Evolutionary conservation across 306 rosid species (phyloP).

Genomic region (Cyamopsis tetragonoloba): DNA sequence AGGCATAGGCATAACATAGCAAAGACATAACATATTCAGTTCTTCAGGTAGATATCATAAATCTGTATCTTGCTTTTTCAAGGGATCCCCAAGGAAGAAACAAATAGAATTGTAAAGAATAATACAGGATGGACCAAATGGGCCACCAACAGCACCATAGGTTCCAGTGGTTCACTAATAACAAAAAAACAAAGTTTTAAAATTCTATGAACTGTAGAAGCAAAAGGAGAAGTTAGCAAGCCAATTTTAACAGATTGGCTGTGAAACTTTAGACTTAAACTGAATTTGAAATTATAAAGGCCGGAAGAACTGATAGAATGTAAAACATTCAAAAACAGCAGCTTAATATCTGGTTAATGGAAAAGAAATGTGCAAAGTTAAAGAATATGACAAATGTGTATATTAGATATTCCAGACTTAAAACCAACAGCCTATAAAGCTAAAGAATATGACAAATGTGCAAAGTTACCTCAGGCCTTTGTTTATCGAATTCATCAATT

Average conservation of each 20-base stretch:
- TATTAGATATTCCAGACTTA: constrained; percentile 4
- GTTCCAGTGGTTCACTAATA: background rate
- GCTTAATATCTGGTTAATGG: background rate
- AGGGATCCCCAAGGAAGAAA: background rate
- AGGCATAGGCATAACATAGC: too few species aligned
- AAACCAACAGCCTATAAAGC: background rate
- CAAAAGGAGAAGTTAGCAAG: background rate
- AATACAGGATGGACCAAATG: background rate
- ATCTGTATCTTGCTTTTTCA: background rate
- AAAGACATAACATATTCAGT: background rate
- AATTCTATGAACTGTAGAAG: background rate
- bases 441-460: background rate
- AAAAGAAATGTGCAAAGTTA: background rate
- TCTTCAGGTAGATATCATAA: background rate
- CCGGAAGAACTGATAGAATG: background rate
- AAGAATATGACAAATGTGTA: too few species aligned
- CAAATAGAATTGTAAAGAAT: too few species aligned
- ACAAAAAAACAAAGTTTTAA: background rate
- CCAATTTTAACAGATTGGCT: background rate
- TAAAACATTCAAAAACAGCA: background rate
- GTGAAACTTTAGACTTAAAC: background rate
- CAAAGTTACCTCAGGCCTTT: background rate
- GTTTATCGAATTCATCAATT: background rate
- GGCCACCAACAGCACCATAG: background rate
- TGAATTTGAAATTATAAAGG: background rate